Conservation (phyloP, 495 filamentous ascomycete species). For the Beverwykella pulmonaria region DNA sequence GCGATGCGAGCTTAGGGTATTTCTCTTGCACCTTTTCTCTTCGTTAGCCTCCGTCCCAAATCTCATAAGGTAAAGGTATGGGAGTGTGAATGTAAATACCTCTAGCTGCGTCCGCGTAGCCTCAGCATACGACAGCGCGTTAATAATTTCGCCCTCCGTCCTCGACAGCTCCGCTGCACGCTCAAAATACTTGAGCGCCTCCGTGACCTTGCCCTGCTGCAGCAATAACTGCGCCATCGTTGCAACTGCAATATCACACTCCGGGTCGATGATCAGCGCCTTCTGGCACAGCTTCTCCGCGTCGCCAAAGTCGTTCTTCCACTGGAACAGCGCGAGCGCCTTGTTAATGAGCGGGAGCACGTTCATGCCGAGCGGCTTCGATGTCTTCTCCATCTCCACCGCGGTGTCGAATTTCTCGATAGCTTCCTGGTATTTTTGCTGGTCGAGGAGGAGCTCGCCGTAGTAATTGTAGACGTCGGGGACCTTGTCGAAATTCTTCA, state of each 20-base stretch:
- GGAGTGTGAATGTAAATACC: slow-evolving; percentile 30
- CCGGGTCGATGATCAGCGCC: slow-evolving; percentile 96
- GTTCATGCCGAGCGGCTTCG: slow-evolving; percentile 92
- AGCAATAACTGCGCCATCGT: slow-evolving; percentile 99
- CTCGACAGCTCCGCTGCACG: slow-evolving; percentile 92
- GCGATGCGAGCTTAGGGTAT: slow-evolving; percentile 88
- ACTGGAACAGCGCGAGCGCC: slow-evolving; percentile 93
- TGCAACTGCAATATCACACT: slow-evolving; percentile 97
- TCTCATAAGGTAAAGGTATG: not conserved
- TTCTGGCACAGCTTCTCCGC: slow-evolving; percentile 96
- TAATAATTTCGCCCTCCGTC: slow-evolving; percentile 93
- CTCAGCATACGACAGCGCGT: slow-evolving; percentile 92
- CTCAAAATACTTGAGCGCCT: slow-evolving; percentile 96
- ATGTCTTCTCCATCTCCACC: slow-evolving; percentile 94
- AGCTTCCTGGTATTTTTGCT: slow-evolving; percentile 90
- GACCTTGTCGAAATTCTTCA: slow-evolving; percentile 96
- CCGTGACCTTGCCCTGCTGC: slow-evolving; percentile 94
- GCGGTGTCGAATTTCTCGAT: slow-evolving; percentile 98
- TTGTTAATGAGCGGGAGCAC: slow-evolving; percentile 98
- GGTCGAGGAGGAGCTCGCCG: slow-evolving; percentile 95
- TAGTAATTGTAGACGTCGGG: slow-evolving; percentile 99
- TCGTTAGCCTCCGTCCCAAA: slow-evolving; percentile 13
- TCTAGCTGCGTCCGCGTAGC: slow-evolving; percentile 95
- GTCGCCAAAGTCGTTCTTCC: slow-evolving; percentile 93
- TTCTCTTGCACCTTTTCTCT: slow-evolving; percentile 76